Evolutionary conservation across 371 early-diverging fungal species (phyloP).

Genomic region (Rhizopus delemar): DNA sequence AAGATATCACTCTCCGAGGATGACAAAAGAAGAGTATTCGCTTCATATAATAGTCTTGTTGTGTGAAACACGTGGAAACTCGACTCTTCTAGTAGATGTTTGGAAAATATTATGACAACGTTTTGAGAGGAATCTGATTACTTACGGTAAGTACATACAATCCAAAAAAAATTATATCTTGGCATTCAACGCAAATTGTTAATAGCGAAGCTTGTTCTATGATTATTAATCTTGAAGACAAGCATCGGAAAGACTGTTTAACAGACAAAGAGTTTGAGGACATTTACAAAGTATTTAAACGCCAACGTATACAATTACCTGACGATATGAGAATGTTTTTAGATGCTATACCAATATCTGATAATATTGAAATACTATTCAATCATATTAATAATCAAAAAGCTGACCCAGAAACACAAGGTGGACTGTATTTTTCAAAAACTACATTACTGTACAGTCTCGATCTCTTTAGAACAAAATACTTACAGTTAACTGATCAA

Average conservation of each 20-base stretch:
- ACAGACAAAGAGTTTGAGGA: constrained; percentile 11
- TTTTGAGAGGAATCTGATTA: constrained; percentile 9
- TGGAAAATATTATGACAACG: not conserved
- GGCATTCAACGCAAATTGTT: too few species aligned
- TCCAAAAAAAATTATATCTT: constrained; percentile 5
- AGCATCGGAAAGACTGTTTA: constrained; percentile 10
- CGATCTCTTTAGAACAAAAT: constrained; percentile 8
- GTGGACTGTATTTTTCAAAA: constrained; percentile 14
- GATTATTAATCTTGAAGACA: constrained; percentile 1
- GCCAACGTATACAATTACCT: constrained; percentile 11
- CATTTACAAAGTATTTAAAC: constrained; percentile 9
- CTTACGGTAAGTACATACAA: constrained; percentile 11
- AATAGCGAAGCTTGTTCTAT: too few species aligned
- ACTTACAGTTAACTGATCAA: constrained; percentile 13
- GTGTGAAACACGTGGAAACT: not conserved
- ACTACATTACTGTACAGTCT: constrained; percentile 16
- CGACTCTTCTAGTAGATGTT: not conserved
- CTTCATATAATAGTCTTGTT: not conserved
- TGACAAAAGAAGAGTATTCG: not conserved
- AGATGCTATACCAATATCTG: constrained; percentile 12
- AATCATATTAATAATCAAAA: constrained; percentile 10
- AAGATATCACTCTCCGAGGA: not conserved
- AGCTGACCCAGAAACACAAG: constrained; percentile 2
- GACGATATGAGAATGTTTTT: constrained; percentile 9
- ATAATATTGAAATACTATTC: constrained; percentile 9